Conservation (phyloP, 192 early-diverging fungal genomes). For the Umbelopsis ramanniana region DNA sequence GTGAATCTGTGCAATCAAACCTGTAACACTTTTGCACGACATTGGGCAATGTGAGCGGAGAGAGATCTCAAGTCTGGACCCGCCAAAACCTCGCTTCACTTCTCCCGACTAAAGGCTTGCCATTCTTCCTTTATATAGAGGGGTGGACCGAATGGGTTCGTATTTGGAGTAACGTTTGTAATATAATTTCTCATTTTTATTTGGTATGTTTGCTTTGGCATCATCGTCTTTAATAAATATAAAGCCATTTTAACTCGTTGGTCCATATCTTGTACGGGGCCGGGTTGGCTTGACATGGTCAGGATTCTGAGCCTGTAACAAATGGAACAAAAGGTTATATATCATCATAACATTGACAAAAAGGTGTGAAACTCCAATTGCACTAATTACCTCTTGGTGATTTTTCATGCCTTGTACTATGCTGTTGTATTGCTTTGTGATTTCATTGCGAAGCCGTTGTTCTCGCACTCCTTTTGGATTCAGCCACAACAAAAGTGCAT, state of each 20-base stretch:
- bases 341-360: background rate
- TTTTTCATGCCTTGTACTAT: slow-evolving; percentile 56
- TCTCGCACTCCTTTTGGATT: slow-evolving; percentile 79
- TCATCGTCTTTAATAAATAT: slow-evolving; percentile 3
- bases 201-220: slow-evolving; percentile 18
- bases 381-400: slow-evolving; percentile 46
- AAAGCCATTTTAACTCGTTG: background rate
- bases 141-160: no score
- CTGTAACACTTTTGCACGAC: slow-evolving; percentile 20
- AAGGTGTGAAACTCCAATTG: background rate
- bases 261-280: background rate
- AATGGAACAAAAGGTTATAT: background rate
- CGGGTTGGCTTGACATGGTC: slow-evolving; percentile 16
- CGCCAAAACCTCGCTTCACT: background rate
- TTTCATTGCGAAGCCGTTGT: slow-evolving; percentile 56
- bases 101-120: no score
- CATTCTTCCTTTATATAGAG: no score
- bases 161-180: background rate
- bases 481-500: slow-evolving; percentile 70
- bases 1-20: background rate
- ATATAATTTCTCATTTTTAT: slow-evolving; percentile 1
- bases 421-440: slow-evolving; percentile 50
- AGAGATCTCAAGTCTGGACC: background rate
- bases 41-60: slow-evolving; percentile 13
- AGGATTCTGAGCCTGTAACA: slow-evolving; percentile 2